Percentiles rank a stretch among this genome's conserved stretches.
phyloP scores from a whole-genome alignment of 2,329 filamentous ascomycete species.

The Arthrobotrys sphaeroides region DNA sequence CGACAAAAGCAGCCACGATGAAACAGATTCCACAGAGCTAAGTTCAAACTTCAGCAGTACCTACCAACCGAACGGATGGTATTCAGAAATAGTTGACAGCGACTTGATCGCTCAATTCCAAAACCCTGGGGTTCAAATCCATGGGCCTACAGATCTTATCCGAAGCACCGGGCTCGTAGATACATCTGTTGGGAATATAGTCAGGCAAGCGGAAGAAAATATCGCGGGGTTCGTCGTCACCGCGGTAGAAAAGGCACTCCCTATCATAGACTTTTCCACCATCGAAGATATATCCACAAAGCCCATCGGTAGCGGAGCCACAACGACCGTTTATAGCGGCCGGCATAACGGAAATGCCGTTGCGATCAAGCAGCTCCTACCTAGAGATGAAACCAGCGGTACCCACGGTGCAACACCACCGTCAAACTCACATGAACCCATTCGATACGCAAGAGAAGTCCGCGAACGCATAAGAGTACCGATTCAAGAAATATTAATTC shows the following conservation, averaged over 20 bases:
- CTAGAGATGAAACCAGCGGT: no score
- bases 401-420: no score
- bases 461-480: no score
- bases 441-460: no score
- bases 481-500: slow-evolving; percentile 3
- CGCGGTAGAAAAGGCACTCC: background rate
- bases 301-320: background rate
- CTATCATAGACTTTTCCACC: background rate
- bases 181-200: background rate
- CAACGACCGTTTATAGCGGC: background rate
- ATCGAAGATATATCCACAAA: background rate
- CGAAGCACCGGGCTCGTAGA: background rate
- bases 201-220: background rate
- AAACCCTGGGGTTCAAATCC: background rate
- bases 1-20: no score
- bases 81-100: background rate
- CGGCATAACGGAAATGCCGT: background rate
- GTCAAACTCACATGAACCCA: no score
- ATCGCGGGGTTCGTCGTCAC: background rate
- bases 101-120: background rate
- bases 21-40: no score
- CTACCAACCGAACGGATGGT: background rate
- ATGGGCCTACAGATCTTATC: background rate
- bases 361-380: slow-evolving; percentile 2
- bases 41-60: no score